Base-by-base conservation (phyloP, 148 eudicot species). In the Chenopodium berlandieri region DNA sequence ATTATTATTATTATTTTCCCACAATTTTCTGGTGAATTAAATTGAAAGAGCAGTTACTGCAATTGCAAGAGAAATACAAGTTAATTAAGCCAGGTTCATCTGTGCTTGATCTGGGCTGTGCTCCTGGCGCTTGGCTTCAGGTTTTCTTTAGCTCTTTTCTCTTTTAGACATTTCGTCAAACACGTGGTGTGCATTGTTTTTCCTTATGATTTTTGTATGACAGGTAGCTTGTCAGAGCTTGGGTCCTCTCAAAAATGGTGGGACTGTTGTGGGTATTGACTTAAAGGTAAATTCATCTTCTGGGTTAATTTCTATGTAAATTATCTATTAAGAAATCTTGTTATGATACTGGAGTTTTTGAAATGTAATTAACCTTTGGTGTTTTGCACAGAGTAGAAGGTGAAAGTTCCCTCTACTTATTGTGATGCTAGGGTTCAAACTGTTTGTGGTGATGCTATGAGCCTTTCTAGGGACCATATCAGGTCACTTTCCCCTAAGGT, bases 51-150 rank as follows among this genome's bases (percentile, higher is more conserved):
- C 91, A 95, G 98, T 84, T 95, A 64, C 88, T 92, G 76, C 99
- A 95, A 86, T 85, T 93, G 80, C 99, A 95, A 85, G 90, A 92
- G 83, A 93, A 94, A 75, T 92, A 89, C 92, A 90, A 90, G 78
- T 78, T 95, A 58, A 95, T 95, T 31, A 93, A 87, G 65, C 90
- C 89, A 3, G 95, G 97, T 11, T 91, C 95, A 34, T 88, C 97
- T 52, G 93, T 95, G 81, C 99, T 95, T 63, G 98, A 95, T 86
- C 95, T 95, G 71, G 99, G 99, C 70, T 95, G 99, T 83, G 97
- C 99, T 73, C 99, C 99, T 86, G 99, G 99, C 78, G 99, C 99
- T 66, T 95, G 99, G 99, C 98, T 95, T 86, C 98, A 95, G 97
- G 98, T 93, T 77, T 4, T 67, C 3, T 54, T 14, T 48, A 9